Base-by-base conservation (phyloP, 169 alveolate species). In the Plasmodium vinckei region DNA sequence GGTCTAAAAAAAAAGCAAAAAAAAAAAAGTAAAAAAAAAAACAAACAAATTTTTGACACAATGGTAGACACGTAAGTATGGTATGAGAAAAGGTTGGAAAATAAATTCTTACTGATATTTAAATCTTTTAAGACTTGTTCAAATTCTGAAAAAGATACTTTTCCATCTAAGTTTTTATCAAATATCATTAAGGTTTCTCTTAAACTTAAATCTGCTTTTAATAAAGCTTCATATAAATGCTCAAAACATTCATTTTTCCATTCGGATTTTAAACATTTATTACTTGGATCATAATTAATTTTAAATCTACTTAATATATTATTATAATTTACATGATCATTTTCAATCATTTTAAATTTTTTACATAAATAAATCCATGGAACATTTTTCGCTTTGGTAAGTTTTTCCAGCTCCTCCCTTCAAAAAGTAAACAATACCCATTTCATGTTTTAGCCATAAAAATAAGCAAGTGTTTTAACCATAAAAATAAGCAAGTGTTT, bases 101-200 rank as follows among this genome's bases (percentile, higher is more conserved):
- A 51, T 0, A 0, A 13, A 4, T 2, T 49, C 91, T 51, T 63
- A 87, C 94, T 93, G 19, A 87, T 86, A 33, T 94, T 94, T 33
- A 94, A 87, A 23, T 94, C 94, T 44, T 94, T 87, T 25, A 94
- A 88, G 27, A 94, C 94, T 68, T 94, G 96, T 60, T 94, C 96
- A 71, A 94, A 89, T 60, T 94, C 97, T 3, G 95, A 39, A 87
- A 92, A 93, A 7, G 97, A 94, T 13, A 95, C 97, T 10, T 93
- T 90, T 5, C 97, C 97, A 77, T 95, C 97, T 42, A 94, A 87
- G 71, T 95, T 95, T 47, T 96, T 86, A 75, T 95, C 97, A 57
- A 95, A 93, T 13, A 95, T 91, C 96, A 95, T 89, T 53, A 94
- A 88, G 13, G 95, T 92, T 87, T 95, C 97, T 82, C 91, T 89